A percentile compares a stretch with the other conserved stretches of the same genome.
These are phyloP conservation scores for Malus sieversii DNA, from an alignment of 306 rosid genomes.

Conservation along the genomic window DNA sequence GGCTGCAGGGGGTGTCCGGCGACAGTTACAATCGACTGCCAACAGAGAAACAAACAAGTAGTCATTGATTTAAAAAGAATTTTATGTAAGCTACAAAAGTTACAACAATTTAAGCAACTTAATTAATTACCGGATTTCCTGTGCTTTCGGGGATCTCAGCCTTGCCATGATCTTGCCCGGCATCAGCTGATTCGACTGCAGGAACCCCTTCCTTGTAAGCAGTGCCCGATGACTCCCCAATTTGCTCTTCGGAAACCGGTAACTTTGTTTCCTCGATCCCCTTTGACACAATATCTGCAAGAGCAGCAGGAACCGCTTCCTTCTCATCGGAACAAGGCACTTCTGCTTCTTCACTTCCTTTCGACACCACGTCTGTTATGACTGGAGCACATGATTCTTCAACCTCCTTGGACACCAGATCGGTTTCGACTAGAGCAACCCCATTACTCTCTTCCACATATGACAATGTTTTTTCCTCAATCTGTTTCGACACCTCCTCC, in stretches of 20 bases:
- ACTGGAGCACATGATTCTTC: no score
- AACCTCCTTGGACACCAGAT: conserved; percentile 21
- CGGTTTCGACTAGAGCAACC: conserved; percentile 3
- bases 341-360: conserved; percentile 21
- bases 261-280: conserved; percentile 23
- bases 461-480: conserved; percentile 4
- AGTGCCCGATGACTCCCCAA: conserved; percentile 26
- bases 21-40: conserved; percentile 25
- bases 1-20: conserved; percentile 19
- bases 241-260: conserved; percentile 19
- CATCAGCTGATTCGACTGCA: conserved; percentile 26
- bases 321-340: conserved; percentile 11
- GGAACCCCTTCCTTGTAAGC: conserved; percentile 12
- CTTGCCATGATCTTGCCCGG: conserved; percentile 8
- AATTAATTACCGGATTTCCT: conserved; percentile 37
- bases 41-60: neutral
- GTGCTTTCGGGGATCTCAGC: conserved; percentile 19
- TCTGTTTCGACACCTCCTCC: neutral
- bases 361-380: neutral
- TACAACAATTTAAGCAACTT: neutral
- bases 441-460: neutral
- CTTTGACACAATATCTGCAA: conserved; percentile 6
- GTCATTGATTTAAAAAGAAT: neutral
- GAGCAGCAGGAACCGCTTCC: conserved; percentile 11
- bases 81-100: neutral